Evolutionary conservation across 805 yeast species (phyloP).

Genomic region (Hemisphaericaspora nanyangensis): DNA sequence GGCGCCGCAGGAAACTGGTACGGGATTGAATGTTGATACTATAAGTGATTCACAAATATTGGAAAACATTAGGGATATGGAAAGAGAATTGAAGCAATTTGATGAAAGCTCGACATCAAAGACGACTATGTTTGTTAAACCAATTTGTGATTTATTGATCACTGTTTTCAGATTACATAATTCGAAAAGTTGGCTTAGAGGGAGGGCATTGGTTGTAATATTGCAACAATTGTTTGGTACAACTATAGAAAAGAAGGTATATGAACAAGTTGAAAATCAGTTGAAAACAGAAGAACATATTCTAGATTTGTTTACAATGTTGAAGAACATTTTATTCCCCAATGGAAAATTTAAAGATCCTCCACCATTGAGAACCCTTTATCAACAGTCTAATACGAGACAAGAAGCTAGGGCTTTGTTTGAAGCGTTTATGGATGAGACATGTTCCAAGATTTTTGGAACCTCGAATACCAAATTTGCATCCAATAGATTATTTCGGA

Average conservation of each 20-base stretch:
- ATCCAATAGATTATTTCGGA: conserved; percentile 51
- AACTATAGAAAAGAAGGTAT: conserved; percentile 70
- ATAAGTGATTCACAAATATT: conserved; percentile 11
- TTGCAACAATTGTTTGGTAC: conserved; percentile 85
- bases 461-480: conserved; percentile 60
- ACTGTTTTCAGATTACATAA: conserved; percentile 63
- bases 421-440: conserved; percentile 55
- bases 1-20: conserved; percentile 1
- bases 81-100: conserved; percentile 49
- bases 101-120: conserved; percentile 30
- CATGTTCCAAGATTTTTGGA: conserved; percentile 74
- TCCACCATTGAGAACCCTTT: conserved; percentile 41
- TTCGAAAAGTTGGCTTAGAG: conserved; percentile 75
- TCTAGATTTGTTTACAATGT: conserved; percentile 25
- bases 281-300: conserved; percentile 43
- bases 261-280: conserved; percentile 38
- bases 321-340: conserved; percentile 33
- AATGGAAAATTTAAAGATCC: conserved; percentile 48
- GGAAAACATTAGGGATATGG: conserved; percentile 45
- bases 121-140: conserved; percentile 60
- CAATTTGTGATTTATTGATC: conserved; percentile 74
- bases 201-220: conserved; percentile 75
- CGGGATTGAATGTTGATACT: neutral
- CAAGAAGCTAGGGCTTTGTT: conserved; percentile 59
- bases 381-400: conserved; percentile 50